Percentiles rank a stretch among this genome's conserved stretches.
Conservation (phyloP, 208 protist genomes). For the Wallacemonas sp. region DNA sequence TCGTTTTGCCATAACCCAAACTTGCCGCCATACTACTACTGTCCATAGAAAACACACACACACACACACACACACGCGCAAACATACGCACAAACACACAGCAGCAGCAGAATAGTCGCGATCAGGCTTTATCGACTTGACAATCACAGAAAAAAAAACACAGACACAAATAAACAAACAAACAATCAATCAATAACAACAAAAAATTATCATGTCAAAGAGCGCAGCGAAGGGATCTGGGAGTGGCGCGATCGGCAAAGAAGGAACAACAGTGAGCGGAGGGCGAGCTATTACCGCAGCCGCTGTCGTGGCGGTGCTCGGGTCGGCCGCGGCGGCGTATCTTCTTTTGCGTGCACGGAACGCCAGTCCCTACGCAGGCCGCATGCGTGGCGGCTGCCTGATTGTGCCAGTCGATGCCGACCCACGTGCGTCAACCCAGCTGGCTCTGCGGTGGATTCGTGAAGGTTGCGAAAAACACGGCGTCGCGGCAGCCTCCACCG, state of each 20-base stretch:
- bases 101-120: not conserved
- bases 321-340: slow-evolving; percentile 2
- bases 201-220: not conserved
- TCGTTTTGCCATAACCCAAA: too few relatives aligned
- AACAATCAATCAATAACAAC: too few relatives aligned
- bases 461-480: slow-evolving; percentile 25
- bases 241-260: not conserved
- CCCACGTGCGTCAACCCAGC: slow-evolving; percentile 38
- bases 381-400: slow-evolving; percentile 16
- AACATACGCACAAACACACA: not conserved
- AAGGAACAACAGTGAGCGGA: not conserved
- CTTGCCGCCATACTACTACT: too few relatives aligned
- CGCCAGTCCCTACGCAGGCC: slow-evolving; percentile 5
- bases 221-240: not conserved
- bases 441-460: slow-evolving; percentile 41
- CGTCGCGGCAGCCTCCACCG: too few relatives aligned
- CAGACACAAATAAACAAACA: not conserved
- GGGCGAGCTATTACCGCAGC: not conserved
- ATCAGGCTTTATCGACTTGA: not conserved
- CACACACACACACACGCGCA: not conserved
- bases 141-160: slow-evolving; percentile 7
- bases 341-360: not conserved
- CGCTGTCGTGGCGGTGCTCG: slow-evolving; percentile 13
- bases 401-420: slow-evolving; percentile 22
- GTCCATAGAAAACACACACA: too few relatives aligned